Evolutionary conservation across 2,329 filamentous ascomycete species (phyloP), one percentile per base, ranked within the genome.

Genomic region (Emmonsiellopsis sp.): DNA sequence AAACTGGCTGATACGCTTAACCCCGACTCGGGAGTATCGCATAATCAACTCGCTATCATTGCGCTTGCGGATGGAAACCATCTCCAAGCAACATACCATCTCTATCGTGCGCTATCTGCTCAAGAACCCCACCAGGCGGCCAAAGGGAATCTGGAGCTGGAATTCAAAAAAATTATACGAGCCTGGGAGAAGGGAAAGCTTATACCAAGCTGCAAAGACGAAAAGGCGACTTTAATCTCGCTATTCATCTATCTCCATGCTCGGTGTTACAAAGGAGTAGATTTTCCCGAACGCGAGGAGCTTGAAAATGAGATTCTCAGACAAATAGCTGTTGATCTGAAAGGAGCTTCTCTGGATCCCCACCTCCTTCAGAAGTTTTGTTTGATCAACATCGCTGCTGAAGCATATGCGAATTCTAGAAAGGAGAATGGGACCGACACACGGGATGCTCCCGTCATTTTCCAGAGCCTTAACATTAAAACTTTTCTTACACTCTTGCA

Each of bases 41-140:
- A 94, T 64, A 92, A 98, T 63, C 93, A 97, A 68, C 83, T 93
- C 67, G 91, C 88, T 37, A 87, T 97, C 37, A 85, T 97, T 55
- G 85, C 86, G 55, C 79, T 88, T 47, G 84, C 86, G 51, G 68
- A 91, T 61, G 81, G 80, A 54, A 86, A 92, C 60, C 87, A 94
- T 65, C 79, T 97, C 49, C 83, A 89, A 56, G 85, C 89, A 8
- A 85, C 94, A 33, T 97, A 96, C 69, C 84, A 95, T 68, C 82
- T 97, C 42, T 93, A 95, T 65, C 85, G 91, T 57, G 85, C 91
- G 13, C 78, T 93, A 60, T 84, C 84, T 7, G 84, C 88, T 34
- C 77, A 83, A 51, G 77, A 84, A 42, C 88, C 90, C 4, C 85
- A 93, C 63, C 85, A 86, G 0, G 80, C 85, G 45, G 90, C 89